Base-by-base conservation (phyloP, 1,284 basidiomycete genomes). In the Ceratobasidium sp. region DNA sequence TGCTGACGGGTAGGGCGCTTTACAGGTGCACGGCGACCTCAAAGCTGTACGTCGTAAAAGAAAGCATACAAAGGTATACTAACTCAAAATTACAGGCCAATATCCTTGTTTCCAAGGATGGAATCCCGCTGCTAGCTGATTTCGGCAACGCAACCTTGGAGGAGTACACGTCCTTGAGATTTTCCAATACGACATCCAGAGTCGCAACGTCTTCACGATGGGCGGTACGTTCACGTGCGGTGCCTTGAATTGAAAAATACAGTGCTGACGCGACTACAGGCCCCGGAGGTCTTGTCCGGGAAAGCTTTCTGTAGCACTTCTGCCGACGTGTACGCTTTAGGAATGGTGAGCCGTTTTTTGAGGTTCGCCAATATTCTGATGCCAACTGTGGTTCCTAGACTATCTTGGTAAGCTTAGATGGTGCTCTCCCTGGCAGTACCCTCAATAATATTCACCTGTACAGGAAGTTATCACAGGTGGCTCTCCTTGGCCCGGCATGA, bases 11-110 rank as follows among this genome's bases (percentile, higher is more conserved):
- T 14, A 39, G 6, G 18, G 18, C 16, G 43, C 18, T 45, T 18
- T 45, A 10, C 43, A 67, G 64, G 36, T 67, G 5, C 52, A 67
- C 32, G 64, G 64, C 4, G 64, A 67, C 21, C 30, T 67, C 21
- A 67, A 67, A 21, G 50, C 10, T n/a, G 64, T 67, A 67, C 10
- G 64, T 9, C 18, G 2, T 41, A n/a, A 16, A 1, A 28, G 16
- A 2, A 45, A 18, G 12, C 28, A 2, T 57, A 43, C 9, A 10
- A 16, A n/a, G 34, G 32, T 5, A 34, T 41, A 53, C 10, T n/a
- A 18, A 28, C 64, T 46, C 9, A 48, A 26, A 4, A 6, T 9
- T 53, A 16, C 16, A 67, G 36, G 32, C 3, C 3, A 67, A 67
- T 21, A 23, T 67, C 12, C 50, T 67, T 10, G 48, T 67, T 1